These are phyloP conservation scores for Metrosideros polymorpha DNA, from an alignment of 441 rosid genomes.

Conservation along the genomic window DNA sequence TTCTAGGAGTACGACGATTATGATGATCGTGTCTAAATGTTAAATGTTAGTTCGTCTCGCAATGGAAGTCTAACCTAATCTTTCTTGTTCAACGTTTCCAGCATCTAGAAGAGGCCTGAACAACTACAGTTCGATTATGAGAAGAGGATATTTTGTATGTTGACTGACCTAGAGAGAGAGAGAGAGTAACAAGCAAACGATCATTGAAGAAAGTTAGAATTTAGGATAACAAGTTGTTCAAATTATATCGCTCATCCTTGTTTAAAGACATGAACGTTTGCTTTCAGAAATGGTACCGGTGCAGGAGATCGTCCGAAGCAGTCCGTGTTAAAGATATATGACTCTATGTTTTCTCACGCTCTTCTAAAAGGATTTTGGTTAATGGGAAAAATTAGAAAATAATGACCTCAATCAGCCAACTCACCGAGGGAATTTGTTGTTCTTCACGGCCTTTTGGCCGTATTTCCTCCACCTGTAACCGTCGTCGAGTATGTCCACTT, in stretches of 20 bases:
- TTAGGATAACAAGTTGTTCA: neutral
- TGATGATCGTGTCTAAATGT: neutral
- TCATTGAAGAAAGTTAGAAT: neutral
- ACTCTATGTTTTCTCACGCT: neutral
- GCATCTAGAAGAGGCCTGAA: neutral
- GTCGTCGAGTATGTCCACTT: constrained; percentile 58
- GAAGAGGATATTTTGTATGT: neutral
- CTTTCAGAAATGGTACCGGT: neutral
- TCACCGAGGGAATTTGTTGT: constrained; percentile 56
- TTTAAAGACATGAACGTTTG: neutral
- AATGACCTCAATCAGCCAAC: neutral
- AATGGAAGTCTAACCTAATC: neutral
- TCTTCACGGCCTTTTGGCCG: constrained; percentile 54
- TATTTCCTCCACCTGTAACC: constrained; percentile 60
- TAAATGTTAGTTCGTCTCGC: neutral
- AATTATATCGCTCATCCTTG: neutral
- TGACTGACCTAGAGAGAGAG: neutral
- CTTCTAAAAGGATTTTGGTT: neutral
- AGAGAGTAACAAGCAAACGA: neutral
- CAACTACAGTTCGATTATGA: neutral
- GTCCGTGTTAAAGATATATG: neutral
- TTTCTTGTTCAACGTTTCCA: neutral
- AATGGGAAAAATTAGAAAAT: neutral
- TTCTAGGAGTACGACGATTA: neutral
- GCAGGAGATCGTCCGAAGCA: neutral